Conservation (phyloP, 2,329 filamentous ascomycete genomes). For the Fusarium subtropicale region DNA sequence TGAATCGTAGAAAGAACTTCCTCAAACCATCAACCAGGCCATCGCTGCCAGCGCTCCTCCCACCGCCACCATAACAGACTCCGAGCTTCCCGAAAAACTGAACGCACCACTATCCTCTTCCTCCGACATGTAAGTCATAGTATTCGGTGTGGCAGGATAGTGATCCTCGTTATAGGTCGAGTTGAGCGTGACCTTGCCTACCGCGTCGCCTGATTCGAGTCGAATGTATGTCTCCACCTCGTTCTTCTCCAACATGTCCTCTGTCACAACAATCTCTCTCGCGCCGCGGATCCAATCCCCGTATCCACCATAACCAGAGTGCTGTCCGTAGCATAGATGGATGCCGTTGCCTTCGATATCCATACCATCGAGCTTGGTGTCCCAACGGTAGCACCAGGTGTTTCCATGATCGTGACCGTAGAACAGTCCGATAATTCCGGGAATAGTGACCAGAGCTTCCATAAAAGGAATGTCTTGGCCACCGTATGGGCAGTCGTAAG, state of each 20-base stretch:
- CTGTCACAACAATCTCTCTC: slow-evolving; percentile 64
- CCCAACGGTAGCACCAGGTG: slow-evolving; percentile 67
- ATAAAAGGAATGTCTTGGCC: slow-evolving; percentile 71
- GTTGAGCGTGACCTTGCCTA: slow-evolving; percentile 67
- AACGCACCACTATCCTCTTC: neutral
- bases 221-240: slow-evolving; percentile 70
- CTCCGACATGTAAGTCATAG: slow-evolving; percentile 47
- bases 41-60: slow-evolving; percentile 13
- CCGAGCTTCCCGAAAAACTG: neutral
- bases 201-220: slow-evolving; percentile 65
- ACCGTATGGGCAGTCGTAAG: slow-evolving; percentile 55
- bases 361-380: slow-evolving; percentile 52
- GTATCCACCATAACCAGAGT: slow-evolving; percentile 78
- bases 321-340: slow-evolving; percentile 71
- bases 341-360: slow-evolving; percentile 56
- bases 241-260: slow-evolving; percentile 53
- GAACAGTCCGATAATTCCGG: slow-evolving; percentile 69
- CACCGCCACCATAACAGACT: neutral
- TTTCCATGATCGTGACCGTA: slow-evolving; percentile 75
- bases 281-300: slow-evolving; percentile 72
- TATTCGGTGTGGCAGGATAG: slow-evolving; percentile 61
- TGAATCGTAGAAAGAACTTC: slow-evolving; percentile 8
- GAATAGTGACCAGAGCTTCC: slow-evolving; percentile 66
- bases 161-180: slow-evolving; percentile 67
- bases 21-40: slow-evolving; percentile 20